Conservation (phyloP, 2,329 filamentous ascomycete genomes). For the Xylaria sp. region DNA sequence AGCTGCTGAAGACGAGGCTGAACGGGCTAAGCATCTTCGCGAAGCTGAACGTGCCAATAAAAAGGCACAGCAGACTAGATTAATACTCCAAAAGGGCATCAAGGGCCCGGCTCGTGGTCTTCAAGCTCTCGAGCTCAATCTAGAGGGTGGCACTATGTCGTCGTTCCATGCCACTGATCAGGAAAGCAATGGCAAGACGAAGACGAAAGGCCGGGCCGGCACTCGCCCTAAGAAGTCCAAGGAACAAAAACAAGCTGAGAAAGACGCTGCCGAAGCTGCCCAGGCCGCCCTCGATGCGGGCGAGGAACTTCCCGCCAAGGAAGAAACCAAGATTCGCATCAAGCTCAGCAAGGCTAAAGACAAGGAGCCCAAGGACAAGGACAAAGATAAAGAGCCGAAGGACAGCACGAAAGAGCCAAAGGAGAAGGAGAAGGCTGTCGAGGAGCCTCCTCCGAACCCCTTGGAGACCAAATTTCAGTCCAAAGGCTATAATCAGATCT, state of each 20-base stretch:
- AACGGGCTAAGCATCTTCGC: conserved; percentile 81
- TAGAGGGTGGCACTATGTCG: conserved; percentile 86
- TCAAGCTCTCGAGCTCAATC: conserved; percentile 78
- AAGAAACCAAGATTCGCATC: conserved; percentile 72
- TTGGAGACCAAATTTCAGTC: conserved; percentile 79
- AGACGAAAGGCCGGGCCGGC: conserved; percentile 66
- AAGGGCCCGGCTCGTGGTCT: conserved; percentile 78
- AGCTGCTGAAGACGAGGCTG: conserved; percentile 82
- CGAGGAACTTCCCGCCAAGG: conserved; percentile 72
- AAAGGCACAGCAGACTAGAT: conserved; percentile 90
- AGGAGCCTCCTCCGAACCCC: conserved; percentile 53
- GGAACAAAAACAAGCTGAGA: conserved; percentile 83
- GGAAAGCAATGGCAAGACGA: conserved; percentile 60
- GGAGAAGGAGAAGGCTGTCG: conserved; percentile 54
- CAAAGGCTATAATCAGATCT: conserved; percentile 95
- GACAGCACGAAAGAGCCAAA: conserved; percentile 61
- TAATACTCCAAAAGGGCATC: conserved; percentile 86
- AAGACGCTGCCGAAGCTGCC: conserved; percentile 84
- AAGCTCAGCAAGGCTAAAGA: conserved; percentile 62
- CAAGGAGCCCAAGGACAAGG: conserved; percentile 58
- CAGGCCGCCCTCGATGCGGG: conserved; percentile 86
- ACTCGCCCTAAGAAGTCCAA: conserved; percentile 90
- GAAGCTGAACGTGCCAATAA: conserved; percentile 92
- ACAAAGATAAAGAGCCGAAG: conserved; percentile 54
- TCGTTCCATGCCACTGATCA: conserved; percentile 79